Evolutionary conservation across 176 grass and related monocot species (phyloP).

Genomic region (Leersia perrieri): DNA sequence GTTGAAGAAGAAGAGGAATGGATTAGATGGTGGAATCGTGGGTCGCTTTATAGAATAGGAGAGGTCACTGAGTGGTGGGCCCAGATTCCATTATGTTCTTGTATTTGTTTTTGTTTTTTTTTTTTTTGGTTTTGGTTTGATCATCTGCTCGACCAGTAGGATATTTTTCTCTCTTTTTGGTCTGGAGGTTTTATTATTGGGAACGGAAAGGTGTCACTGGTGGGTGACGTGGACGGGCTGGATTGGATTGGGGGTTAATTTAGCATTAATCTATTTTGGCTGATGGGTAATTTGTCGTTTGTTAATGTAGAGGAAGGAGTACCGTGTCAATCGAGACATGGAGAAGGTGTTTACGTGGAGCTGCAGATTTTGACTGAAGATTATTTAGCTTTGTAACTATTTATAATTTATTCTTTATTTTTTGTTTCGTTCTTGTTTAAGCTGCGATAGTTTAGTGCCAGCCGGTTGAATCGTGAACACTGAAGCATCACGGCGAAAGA

Average conservation of each 20-base stretch:
- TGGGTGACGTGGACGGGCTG: conserved; percentile 26
- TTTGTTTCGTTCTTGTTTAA: neutral
- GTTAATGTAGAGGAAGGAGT: neutral
- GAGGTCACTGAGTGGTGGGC: conserved; percentile 28
- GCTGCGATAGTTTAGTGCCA: neutral
- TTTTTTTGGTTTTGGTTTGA: too few relatives aligned
- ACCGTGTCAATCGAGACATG: neutral
- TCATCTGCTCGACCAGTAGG: neutral
- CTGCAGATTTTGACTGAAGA: conserved; percentile 2
- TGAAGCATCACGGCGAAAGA: too few relatives aligned
- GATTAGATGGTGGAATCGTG: neutral
- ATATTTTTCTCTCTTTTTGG: conserved; percentile 33
- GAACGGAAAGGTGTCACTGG: neutral
- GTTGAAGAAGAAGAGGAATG: neutral
- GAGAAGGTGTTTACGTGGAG: conserved; percentile 4
- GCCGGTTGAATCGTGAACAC: neutral
- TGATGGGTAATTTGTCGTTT: neutral
- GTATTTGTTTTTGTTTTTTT: neutral
- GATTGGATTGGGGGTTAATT: neutral
- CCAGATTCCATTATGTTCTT: conserved; percentile 34
- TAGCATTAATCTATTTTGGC: neutral
- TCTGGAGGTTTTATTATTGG: neutral
- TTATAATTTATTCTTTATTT: too few relatives aligned
- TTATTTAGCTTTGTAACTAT: neutral
- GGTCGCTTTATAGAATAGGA: conserved; percentile 66